phyloP scores from a whole-genome alignment of 139 green algal genomes.

The Chlorella sp. region DNA sequence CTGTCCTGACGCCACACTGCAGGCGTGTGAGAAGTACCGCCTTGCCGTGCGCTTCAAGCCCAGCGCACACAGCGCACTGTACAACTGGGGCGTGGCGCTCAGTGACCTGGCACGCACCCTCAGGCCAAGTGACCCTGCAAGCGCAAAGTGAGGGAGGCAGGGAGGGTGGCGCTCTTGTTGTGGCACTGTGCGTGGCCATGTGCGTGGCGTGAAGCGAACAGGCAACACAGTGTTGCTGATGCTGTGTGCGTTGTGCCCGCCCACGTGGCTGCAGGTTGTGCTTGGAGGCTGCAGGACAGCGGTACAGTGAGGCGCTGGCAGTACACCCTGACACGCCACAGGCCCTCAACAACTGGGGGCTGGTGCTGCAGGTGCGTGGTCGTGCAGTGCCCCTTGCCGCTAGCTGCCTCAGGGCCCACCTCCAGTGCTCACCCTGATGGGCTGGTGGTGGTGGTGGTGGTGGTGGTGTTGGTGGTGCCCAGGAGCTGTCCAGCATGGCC shows the following conservation, averaged over 20 bases:
- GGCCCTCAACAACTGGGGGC: slow-evolving; percentile 81
- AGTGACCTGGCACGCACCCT: slow-evolving; percentile 47
- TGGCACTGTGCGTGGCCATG: too few species aligned
- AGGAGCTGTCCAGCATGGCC: slow-evolving; percentile 36
- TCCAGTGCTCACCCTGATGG: too few species aligned
- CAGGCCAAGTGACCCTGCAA: slow-evolving; percentile 15
- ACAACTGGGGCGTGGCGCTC: slow-evolving; percentile 77
- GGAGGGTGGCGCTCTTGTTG: too few species aligned
- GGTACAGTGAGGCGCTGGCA: slow-evolving; percentile 60
- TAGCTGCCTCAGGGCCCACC: too few species aligned
- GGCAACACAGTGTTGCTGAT: too few species aligned
- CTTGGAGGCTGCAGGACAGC: slow-evolving; percentile 42
- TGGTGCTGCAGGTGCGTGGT: slow-evolving; percentile 62
- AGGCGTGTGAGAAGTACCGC: slow-evolving; percentile 57
- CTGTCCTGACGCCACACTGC: too few species aligned
- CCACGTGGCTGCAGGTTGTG: slow-evolving; percentile 19
- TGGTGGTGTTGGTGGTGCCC: too few species aligned
- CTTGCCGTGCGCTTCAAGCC: slow-evolving; percentile 26
- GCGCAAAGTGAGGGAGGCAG: slow-evolving; percentile 12
- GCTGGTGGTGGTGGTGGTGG: too few species aligned
- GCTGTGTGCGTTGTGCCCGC: neutral
- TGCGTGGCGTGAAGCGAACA: too few species aligned
- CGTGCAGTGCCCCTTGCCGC: too few species aligned
- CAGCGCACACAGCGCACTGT: slow-evolving; percentile 45
- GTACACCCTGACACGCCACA: slow-evolving; percentile 57